Evolutionary conservation across 148 eudicot species (phyloP).

Genomic region (Silene conica): DNA sequence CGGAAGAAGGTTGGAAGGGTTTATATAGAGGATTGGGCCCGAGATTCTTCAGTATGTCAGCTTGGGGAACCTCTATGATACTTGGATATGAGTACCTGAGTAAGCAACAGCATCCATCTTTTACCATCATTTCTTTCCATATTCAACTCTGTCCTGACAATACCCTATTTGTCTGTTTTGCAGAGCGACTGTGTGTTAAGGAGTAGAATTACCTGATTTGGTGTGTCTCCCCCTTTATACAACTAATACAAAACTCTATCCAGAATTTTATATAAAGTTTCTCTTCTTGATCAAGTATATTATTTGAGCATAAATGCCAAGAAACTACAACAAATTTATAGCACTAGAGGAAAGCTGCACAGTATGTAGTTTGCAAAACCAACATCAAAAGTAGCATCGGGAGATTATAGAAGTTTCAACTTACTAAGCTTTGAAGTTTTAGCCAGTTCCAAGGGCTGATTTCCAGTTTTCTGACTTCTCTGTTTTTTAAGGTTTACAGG

Average conservation of each 20-base stretch:
- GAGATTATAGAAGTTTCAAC: constrained; percentile 10
- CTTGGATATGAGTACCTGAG: constrained; percentile 90
- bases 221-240: neutral
- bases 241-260: neutral
- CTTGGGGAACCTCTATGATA: constrained; percentile 99
- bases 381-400: neutral
- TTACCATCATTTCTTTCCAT: neutral
- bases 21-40: constrained; percentile 95
- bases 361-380: neutral
- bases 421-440: constrained; percentile 1
- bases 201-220: constrained; percentile 32
- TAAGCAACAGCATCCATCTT: constrained; percentile 35
- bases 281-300: neutral
- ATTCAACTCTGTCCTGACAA: neutral
- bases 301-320: neutral
- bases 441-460: neutral
- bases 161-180: constrained; percentile 6
- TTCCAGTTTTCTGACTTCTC: constrained; percentile 17
- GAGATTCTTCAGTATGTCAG: constrained; percentile 95
- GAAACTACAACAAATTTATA: neutral
- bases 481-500: neutral
- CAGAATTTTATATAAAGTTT: neutral
- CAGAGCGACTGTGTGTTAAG: constrained; percentile 72
- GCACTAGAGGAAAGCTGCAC: neutral
- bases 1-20: constrained; percentile 92